These are phyloP conservation scores for Ambrosiella beaveri DNA, from an alignment of 2,329 filamentous ascomycete species.

Conservation along the genomic window DNA sequence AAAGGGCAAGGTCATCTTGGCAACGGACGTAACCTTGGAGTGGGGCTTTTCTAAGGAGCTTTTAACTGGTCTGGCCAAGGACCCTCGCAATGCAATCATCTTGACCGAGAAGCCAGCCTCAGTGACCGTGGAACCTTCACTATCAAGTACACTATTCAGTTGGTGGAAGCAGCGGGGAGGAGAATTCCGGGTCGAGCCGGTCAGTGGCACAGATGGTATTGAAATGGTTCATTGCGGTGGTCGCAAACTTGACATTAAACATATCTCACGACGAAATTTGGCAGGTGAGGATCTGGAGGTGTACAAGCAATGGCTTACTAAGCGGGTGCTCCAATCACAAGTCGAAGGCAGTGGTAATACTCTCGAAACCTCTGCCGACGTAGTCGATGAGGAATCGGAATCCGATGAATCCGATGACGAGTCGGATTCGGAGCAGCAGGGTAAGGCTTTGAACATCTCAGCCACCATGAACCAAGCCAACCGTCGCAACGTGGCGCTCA, in stretches of 20 bases:
- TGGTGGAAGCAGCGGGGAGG: slow-evolving; percentile 56
- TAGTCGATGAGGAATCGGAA: slow-evolving; percentile 69
- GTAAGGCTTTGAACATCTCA: slow-evolving; percentile 77
- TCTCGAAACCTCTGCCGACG: slow-evolving; percentile 53
- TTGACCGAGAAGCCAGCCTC: slow-evolving; percentile 56
- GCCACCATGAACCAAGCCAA: slow-evolving; percentile 68
- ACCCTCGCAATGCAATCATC: slow-evolving; percentile 68
- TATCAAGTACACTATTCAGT: slow-evolving; percentile 64
- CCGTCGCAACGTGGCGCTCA: slow-evolving; percentile 70
- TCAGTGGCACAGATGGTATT: slow-evolving; percentile 35
- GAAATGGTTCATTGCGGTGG: slow-evolving; percentile 52
- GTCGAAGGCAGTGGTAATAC: slow-evolving; percentile 52
- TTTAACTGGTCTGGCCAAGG: slow-evolving; percentile 54
- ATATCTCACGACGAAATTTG: slow-evolving; percentile 46
- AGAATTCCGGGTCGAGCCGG: slow-evolving; percentile 42
- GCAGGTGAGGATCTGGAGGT: slow-evolving; percentile 59
- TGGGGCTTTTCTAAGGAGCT: slow-evolving; percentile 89
- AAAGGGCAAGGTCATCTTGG: slow-evolving; percentile 62
- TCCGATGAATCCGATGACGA: slow-evolving; percentile 77
- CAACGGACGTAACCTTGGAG: slow-evolving; percentile 75
- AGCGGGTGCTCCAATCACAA: slow-evolving; percentile 71
- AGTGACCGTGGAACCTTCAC: slow-evolving; percentile 30
- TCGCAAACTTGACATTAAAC: slow-evolving; percentile 40
- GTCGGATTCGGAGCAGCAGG: slow-evolving; percentile 77
- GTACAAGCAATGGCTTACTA: slow-evolving; percentile 86